These are phyloP conservation scores for Solanum commersonii DNA, from an alignment of 257 asterid genomes.

Conservation along the genomic window DNA sequence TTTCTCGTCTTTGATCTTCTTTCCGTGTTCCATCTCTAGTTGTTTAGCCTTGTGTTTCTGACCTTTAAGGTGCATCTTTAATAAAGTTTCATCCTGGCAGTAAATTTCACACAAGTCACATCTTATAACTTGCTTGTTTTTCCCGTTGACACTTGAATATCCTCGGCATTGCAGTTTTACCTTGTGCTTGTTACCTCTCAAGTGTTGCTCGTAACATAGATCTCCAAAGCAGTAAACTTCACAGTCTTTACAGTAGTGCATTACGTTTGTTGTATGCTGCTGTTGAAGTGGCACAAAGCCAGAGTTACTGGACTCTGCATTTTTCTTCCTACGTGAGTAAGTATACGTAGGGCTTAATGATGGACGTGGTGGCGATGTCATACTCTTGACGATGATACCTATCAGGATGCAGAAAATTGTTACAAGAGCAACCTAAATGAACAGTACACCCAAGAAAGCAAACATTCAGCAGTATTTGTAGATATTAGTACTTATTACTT, in stretches of 20 bases:
- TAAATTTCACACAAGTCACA: slow-evolving; percentile 39
- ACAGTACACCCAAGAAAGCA: not conserved
- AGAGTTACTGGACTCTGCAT: not conserved
- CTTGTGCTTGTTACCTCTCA: slow-evolving; percentile 46
- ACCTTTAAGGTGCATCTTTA: slow-evolving; percentile 37
- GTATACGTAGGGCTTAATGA: not conserved
- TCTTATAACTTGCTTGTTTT: not conserved
- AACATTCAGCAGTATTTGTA: not conserved
- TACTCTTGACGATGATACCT: not conserved
- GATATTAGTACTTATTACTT: not conserved
- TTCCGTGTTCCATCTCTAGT: slow-evolving; percentile 2
- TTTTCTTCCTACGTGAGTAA: not conserved
- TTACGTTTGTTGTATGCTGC: not conserved
- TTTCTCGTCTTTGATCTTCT: not conserved
- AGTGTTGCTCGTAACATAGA: slow-evolving; percentile 21
- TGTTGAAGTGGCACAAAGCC: not conserved
- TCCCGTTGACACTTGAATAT: not conserved
- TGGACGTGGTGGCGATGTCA: not conserved
- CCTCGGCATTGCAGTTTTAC: slow-evolving; percentile 18
- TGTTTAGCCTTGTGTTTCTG: slow-evolving; percentile 45
- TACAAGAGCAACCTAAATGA: not conserved
- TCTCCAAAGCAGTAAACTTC: slow-evolving; percentile 29
- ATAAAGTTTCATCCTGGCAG: slow-evolving; percentile 21
- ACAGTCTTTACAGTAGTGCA: slow-evolving; percentile 28
- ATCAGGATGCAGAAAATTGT: not conserved